Conservation (phyloP, 108 stramenopile genomes). For the Stephanodiscus triporus region DNA sequence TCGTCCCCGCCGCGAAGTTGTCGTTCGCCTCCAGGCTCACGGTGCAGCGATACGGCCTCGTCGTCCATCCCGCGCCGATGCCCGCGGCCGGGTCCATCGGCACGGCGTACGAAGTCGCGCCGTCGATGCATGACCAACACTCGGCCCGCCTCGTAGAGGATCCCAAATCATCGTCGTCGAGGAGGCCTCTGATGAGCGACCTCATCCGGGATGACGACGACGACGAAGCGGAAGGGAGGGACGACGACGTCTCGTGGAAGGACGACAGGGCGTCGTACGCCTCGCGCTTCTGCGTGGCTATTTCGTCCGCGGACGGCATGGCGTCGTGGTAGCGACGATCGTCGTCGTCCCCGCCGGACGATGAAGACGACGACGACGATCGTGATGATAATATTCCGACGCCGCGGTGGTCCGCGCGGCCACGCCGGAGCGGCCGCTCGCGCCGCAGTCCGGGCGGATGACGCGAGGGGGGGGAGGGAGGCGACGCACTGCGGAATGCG, state of each 20-base stretch:
- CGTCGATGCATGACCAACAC: conserved; percentile 58
- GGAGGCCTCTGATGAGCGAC: conserved; percentile 14
- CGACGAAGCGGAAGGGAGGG: background rate
- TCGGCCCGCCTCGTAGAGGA: conserved; percentile 7
- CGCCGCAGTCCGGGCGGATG: no score
- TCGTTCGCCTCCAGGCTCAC: conserved; percentile 57
- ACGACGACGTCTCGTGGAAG: conserved; percentile 37
- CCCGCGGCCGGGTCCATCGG: conserved; percentile 76
- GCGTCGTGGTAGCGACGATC: no score
- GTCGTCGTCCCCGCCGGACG: no score
- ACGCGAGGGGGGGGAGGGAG: no score
- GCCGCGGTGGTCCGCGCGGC: no score
- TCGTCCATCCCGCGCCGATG: conserved; percentile 51
- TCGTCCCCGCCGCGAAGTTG: no score
- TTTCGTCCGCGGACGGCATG: conserved; percentile 32
- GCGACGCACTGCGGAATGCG: no score
- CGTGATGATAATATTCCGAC: no score
- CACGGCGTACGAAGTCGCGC: conserved; percentile 65
- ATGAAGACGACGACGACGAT: no score
- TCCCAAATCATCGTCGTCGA: background rate
- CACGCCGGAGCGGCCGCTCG: no score
- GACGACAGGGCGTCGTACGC: conserved; percentile 46
- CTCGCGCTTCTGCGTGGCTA: conserved; percentile 44
- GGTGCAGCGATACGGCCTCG: conserved; percentile 52
- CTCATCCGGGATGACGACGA: background rate